Conservation (phyloP, 768 basidiomycete genomes). For the Mycena venus region DNA sequence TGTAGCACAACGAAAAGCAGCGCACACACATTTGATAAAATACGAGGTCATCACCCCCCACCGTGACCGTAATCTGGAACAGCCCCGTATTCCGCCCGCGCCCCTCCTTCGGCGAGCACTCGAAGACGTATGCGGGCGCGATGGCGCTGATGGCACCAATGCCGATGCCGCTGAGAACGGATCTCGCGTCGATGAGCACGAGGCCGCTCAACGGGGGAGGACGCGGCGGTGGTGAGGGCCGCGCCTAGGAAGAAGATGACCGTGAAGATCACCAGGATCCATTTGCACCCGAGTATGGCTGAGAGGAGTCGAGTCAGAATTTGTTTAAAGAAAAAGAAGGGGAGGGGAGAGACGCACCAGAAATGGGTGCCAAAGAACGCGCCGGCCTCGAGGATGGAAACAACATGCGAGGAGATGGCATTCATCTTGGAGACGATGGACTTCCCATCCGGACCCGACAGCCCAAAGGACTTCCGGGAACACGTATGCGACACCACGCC, state of each 20-base stretch:
- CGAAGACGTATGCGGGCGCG: constrained; percentile 88
- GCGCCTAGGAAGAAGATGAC: constrained; percentile 80
- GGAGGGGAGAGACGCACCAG: constrained; percentile 55
- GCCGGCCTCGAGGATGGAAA: constrained; percentile 90
- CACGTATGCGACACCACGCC: constrained; percentile 76
- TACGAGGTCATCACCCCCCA: constrained; percentile 90
- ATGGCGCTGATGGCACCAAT: constrained; percentile 87
- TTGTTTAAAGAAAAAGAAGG: background rate
- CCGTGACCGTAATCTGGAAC: constrained; percentile 78
- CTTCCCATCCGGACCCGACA: constrained; percentile 59
- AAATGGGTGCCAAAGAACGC: constrained; percentile 89
- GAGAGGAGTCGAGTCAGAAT: background rate
- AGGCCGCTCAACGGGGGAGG: constrained; percentile 62
- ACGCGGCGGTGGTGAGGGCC: constrained; percentile 79
- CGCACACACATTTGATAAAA: constrained; percentile 79
- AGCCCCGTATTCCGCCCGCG: constrained; percentile 88
- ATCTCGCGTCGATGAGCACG: constrained; percentile 82
- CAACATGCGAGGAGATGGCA: constrained; percentile 70
- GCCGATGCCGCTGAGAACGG: constrained; percentile 85
- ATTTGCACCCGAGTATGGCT: constrained; percentile 77
- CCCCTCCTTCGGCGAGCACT: constrained; percentile 88
- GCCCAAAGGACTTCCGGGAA: constrained; percentile 76
- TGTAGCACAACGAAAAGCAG: background rate
- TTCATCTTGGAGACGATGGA: constrained; percentile 46
- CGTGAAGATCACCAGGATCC: constrained; percentile 72